Percentiles rank a stretch among this genome's conserved stretches.
Evolutionary conservation across 257 asterid species (phyloP).

Genomic region (Echium plantagineum): DNA sequence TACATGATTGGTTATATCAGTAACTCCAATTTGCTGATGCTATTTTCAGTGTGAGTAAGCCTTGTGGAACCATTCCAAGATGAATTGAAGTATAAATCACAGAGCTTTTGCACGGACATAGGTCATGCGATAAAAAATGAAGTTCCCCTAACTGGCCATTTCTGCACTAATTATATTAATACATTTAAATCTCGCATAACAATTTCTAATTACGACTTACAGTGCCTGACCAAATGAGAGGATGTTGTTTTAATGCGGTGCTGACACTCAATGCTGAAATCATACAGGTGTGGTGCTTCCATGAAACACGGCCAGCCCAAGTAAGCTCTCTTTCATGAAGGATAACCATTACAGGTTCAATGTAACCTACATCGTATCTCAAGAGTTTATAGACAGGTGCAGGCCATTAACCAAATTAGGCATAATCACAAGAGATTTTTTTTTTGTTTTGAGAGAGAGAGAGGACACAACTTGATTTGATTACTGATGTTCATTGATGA

Average conservation of each 20-base stretch:
- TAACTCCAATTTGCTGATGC: too few relatives aligned
- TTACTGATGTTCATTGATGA: not conserved
- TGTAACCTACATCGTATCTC: constrained; percentile 50
- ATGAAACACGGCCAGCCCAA: constrained; percentile 94
- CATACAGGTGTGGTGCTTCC: constrained; percentile 87
- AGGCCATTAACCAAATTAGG: not conserved
- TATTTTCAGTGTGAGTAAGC: too few relatives aligned
- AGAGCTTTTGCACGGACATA: not conserved
- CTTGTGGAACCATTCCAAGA: too few relatives aligned
- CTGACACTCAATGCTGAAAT: constrained; percentile 91
- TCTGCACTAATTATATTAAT: not conserved
- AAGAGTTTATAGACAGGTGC: constrained; percentile 6
- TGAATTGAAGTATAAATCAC: too few relatives aligned
- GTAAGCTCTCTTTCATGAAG: constrained; percentile 92
- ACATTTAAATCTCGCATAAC: constrained; percentile 1
- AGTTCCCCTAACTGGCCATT: not conserved
- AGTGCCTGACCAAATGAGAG: constrained; percentile 88
- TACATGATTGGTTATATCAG: too few relatives aligned
- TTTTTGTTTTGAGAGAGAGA: not conserved
- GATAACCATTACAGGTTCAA: constrained; percentile 95
- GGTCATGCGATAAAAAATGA: too few relatives aligned
- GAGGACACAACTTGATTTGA: not conserved
- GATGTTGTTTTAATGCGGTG: constrained; percentile 88
- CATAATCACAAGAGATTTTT: not conserved
- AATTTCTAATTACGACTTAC: constrained; percentile 33